Percentiles rank a stretch among this genome's conserved stretches.
Conservation (phyloP, 1,139 yeast genomes). For the Geotrichum bryndzae region DNA sequence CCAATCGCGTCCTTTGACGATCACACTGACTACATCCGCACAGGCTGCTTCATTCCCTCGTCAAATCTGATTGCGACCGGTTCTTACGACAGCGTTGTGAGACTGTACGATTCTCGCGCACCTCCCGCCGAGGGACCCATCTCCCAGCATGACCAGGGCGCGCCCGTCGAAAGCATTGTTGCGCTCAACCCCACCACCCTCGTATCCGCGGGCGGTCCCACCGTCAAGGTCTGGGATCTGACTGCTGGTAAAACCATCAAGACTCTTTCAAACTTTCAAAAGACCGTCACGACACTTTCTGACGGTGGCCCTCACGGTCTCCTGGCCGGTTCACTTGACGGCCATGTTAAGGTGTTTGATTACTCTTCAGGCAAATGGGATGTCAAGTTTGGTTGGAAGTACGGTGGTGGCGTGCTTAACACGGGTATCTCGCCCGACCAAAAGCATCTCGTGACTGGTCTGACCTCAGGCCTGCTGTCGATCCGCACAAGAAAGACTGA, state of each 20-base stretch:
- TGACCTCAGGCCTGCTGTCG: constrained; percentile 81
- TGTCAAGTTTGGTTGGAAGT: constrained; percentile 96
- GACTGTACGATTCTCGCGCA: constrained; percentile 83
- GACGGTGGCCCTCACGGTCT: constrained; percentile 58
- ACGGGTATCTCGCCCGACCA: constrained; percentile 87
- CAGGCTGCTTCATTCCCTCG: constrained; percentile 73
- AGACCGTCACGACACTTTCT: constrained; percentile 81
- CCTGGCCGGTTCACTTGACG: constrained; percentile 90
- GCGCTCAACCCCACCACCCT: constrained; percentile 75
- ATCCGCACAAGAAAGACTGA: constrained; percentile 79
- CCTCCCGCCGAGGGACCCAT: constrained; percentile 40
- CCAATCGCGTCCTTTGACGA: constrained; percentile 66
- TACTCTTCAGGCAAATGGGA: constrained; percentile 69
- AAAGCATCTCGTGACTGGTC: constrained; percentile 90
- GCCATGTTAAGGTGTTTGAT: constrained; percentile 93
- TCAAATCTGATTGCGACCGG: constrained; percentile 83
- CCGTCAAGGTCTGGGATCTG: constrained; percentile 87
- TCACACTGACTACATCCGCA: constrained; percentile 83
- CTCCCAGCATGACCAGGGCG: constrained; percentile 49
- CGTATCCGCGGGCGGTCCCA: constrained; percentile 79
- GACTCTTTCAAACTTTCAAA: constrained; percentile 75
- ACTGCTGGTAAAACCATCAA: constrained; percentile 63
- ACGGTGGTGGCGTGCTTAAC: constrained; percentile 84
- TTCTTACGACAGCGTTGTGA: constrained; percentile 81
- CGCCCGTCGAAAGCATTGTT: constrained; percentile 86